These are phyloP conservation scores for Aspergillus novofumigatus DNA, from an alignment of 2,329 filamentous ascomycete species.

Conservation along the genomic window DNA sequence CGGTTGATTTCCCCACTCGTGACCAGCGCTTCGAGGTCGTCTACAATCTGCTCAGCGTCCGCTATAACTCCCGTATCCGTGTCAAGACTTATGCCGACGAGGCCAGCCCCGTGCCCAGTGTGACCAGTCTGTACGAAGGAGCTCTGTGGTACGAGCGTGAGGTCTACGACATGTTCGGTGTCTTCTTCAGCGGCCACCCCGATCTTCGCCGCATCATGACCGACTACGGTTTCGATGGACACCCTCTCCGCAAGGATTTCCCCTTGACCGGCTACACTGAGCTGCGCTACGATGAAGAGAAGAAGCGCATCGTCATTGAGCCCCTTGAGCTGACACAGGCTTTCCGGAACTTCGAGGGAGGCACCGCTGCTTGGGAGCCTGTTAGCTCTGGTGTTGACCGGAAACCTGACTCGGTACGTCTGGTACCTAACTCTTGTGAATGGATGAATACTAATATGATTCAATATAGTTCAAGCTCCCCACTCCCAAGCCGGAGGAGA, in stretches of 20 bases:
- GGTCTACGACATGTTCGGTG: slow-evolving; percentile 94
- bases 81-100: slow-evolving; percentile 99
- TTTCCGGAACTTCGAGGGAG: slow-evolving; percentile 96
- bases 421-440: not conserved
- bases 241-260: slow-evolving; percentile 96
- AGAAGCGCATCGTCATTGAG: slow-evolving; percentile 98
- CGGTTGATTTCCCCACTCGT: slow-evolving; percentile 91
- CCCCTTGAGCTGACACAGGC: slow-evolving; percentile 96
- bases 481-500: slow-evolving; percentile 89
- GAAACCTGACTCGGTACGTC: slow-evolving; percentile 66
- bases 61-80: slow-evolving; percentile 92
- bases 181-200: slow-evolving; percentile 93
- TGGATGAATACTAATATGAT: slow-evolving; percentile 1
- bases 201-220: slow-evolving; percentile 98
- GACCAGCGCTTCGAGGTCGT: slow-evolving; percentile 96
- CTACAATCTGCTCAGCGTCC: slow-evolving; percentile 93
- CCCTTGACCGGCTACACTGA: slow-evolving; percentile 97
- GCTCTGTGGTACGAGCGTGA: slow-evolving; percentile 99
- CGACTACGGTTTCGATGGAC: slow-evolving; percentile 97
- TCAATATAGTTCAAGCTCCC: slow-evolving; percentile 77
- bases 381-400: slow-evolving; percentile 69
- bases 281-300: slow-evolving; percentile 97
- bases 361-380: slow-evolving; percentile 67
- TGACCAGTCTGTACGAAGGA: slow-evolving; percentile 82
- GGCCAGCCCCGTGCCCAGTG: slow-evolving; percentile 84